Evolutionary conservation across 306 rosid genomes (phyloP).

Genomic region (Rosa chinensis): DNA sequence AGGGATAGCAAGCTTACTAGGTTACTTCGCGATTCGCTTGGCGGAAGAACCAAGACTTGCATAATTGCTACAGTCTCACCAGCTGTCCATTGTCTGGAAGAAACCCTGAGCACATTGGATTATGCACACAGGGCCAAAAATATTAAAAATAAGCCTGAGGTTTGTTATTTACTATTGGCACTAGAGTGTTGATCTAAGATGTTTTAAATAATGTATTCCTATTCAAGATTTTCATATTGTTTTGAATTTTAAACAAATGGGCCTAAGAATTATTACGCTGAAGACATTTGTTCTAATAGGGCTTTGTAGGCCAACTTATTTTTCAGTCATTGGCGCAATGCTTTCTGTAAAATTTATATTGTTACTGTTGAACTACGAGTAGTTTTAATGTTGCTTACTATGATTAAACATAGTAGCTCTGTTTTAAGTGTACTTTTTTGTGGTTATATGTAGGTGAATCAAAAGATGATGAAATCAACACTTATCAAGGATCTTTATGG

Average conservation of each 20-base stretch:
- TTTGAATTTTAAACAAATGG: not conserved
- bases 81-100: slow-evolving; percentile 95
- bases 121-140: slow-evolving; percentile 96
- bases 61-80: slow-evolving; percentile 98
- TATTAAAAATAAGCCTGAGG: slow-evolving; percentile 95
- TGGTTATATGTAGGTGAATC: slow-evolving; percentile 61
- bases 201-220: not conserved
- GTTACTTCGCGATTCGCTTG: slow-evolving; percentile 96
- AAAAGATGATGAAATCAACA: slow-evolving; percentile 98
- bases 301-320: not conserved
- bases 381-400: not conserved
- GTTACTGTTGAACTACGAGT: not conserved
- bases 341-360: not conserved
- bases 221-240: not conserved
- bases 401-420: not conserved
- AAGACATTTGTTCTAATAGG: not conserved
- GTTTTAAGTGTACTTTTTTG: not conserved
- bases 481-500: slow-evolving; percentile 96
- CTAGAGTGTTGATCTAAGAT: not conserved
- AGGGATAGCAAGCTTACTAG: slow-evolving; percentile 99
- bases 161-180: slow-evolving; percentile 27
- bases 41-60: slow-evolving; percentile 98
- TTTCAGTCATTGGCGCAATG: not conserved
- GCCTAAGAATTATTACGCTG: not conserved
- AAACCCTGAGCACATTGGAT: slow-evolving; percentile 91